Conservation (phyloP, 345 rosid species). For the Trapa incisa region DNA sequence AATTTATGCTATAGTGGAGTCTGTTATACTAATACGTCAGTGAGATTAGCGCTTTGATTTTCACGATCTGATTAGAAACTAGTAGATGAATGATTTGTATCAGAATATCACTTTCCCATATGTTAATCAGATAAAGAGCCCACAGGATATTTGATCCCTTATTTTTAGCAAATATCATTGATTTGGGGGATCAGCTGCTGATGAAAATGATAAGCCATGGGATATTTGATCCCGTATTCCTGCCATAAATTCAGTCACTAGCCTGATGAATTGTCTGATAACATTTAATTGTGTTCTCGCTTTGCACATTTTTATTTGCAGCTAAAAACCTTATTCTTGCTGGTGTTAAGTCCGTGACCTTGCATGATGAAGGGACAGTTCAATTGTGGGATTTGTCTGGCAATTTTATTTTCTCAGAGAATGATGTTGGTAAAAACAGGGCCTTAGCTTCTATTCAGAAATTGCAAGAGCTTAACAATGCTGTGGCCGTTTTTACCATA, state of each 20-base stretch:
- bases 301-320: constrained; percentile 19
- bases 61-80: not conserved
- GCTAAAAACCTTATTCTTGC: constrained; percentile 96
- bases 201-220: not conserved
- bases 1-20: not conserved
- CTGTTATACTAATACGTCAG: not conserved
- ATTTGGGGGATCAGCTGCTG: not conserved
- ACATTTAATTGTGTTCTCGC: not conserved
- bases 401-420: constrained; percentile 73
- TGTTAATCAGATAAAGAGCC: not conserved
- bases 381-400: constrained; percentile 92
- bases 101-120: not conserved
- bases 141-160: not conserved
- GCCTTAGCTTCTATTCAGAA: constrained; percentile 91
- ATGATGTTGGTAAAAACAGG: constrained; percentile 81
- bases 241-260: not conserved
- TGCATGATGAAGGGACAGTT: constrained; percentile 77
- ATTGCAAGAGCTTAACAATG: constrained; percentile 92
- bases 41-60: not conserved
- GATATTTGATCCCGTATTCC: not conserved
- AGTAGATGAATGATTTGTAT: not conserved
- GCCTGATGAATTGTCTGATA: not conserved
- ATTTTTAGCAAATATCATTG: not conserved
- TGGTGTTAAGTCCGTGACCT: constrained; percentile 93
- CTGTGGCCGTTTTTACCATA: constrained; percentile 59